Percentiles rank a stretch among this genome's conserved stretches.
Conservation (phyloP, 1,284 basidiomycete genomes). For the Cryptococcus sp. region DNA sequence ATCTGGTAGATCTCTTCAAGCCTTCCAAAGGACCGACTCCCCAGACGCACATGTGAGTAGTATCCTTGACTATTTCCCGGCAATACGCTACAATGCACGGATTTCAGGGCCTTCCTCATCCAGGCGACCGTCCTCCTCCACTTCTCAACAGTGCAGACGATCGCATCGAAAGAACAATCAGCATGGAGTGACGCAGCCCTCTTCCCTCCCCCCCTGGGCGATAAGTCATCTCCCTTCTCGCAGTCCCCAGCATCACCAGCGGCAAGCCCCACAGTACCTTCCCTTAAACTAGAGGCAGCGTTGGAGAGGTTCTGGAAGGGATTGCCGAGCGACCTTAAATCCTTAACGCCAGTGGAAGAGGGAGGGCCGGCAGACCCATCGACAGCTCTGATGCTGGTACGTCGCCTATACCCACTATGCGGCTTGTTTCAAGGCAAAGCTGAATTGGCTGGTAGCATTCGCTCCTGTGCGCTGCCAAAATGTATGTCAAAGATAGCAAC, state of each 20-base stretch:
- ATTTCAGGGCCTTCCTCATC: slow-evolving; percentile 7
- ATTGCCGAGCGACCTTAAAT: slow-evolving; percentile 1
- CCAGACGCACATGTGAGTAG: slow-evolving; percentile 8
- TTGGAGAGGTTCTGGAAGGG: background rate
- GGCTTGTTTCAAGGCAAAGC: background rate
- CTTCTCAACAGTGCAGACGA: background rate
- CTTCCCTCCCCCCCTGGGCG: background rate
- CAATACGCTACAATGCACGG: too few relatives aligned
- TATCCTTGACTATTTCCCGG: too few relatives aligned
- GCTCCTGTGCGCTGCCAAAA: slow-evolving; percentile 9
- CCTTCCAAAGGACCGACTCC: background rate
- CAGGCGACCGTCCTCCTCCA: slow-evolving; percentile 9
- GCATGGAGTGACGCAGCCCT: background rate
- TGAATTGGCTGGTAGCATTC: slow-evolving; percentile 11
- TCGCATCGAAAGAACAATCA: background rate
- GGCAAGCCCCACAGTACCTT: background rate
- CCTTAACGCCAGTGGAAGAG: background rate
- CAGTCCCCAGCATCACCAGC: background rate
- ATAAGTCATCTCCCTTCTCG: background rate
- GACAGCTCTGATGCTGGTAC: slow-evolving; percentile 5
- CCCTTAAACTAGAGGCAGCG: background rate
- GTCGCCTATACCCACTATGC: background rate
- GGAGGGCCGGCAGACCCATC: background rate
- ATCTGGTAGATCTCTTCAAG: slow-evolving; percentile 4
- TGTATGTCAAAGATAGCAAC: slow-evolving; percentile 17